Percentiles rank a stretch among this genome's conserved stretches.
Evolutionary conservation across 2,329 filamentous ascomycete species (phyloP).

Genomic region (Tympanopsis confertula): DNA sequence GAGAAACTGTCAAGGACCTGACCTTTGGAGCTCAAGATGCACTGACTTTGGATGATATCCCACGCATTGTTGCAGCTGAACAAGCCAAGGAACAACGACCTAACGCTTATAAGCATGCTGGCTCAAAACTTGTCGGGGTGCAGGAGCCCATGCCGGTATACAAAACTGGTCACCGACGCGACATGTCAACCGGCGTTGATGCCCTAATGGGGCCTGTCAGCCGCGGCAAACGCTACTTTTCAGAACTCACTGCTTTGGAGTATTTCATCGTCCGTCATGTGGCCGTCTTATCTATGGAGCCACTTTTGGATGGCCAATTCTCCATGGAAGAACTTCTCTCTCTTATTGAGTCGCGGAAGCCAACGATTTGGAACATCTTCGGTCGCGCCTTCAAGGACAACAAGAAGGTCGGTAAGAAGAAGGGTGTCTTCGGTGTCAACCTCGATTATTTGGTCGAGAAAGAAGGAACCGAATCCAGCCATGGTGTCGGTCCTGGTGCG

Average conservation of each 20-base stretch:
- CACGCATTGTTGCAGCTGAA: conserved; percentile 87
- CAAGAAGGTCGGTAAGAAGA: conserved; percentile 70
- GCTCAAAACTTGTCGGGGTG: conserved; percentile 56
- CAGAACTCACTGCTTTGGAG: conserved; percentile 84
- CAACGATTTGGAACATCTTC: conserved; percentile 96
- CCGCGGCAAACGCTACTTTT: conserved; percentile 74
- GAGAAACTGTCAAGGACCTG: conserved; percentile 48
- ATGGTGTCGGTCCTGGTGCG: conserved; percentile 85
- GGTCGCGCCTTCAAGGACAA: conserved; percentile 90
- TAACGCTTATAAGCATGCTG: conserved; percentile 62
- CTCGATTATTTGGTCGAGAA: conserved; percentile 82
- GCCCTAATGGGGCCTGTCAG: conserved; percentile 55
- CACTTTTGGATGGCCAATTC: conserved; percentile 79
- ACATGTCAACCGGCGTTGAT: conserved; percentile 46
- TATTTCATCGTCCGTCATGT: conserved; percentile 96
- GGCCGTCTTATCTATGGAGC: conserved; percentile 88
- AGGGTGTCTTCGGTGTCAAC: conserved; percentile 83
- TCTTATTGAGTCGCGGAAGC: conserved; percentile 84
- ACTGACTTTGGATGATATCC: conserved; percentile 89
- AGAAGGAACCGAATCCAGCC: conserved; percentile 93
- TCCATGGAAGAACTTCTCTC: conserved; percentile 85
- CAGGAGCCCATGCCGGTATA: neutral
- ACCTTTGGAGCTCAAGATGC: conserved; percentile 86
- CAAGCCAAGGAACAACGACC: conserved; percentile 73
- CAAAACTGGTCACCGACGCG: conserved; percentile 30